Evolutionary conservation across 192 early-diverging fungal genomes (phyloP).

Genomic region (Linnemannia hyalina): DNA sequence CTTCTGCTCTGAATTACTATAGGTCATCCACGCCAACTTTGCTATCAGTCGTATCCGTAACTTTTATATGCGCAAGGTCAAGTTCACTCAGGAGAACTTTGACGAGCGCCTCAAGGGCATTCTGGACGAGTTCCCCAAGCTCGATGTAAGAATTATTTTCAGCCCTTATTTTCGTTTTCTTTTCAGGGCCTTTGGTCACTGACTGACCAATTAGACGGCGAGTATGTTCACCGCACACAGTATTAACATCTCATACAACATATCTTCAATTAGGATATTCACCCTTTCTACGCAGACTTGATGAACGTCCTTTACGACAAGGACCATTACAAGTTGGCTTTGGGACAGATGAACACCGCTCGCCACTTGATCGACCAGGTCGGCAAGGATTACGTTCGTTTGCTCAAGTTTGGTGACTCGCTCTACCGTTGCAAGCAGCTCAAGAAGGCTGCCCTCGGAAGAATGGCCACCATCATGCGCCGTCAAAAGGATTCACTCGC

Average conservation of each 20-base stretch:
- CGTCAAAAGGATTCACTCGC: conserved; percentile 95
- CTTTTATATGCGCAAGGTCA: conserved; percentile 99
- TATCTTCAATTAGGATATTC: conserved; percentile 80
- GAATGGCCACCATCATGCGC: conserved; percentile 99
- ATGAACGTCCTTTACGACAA: conserved; percentile 99
- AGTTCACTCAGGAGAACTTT: conserved; percentile 96
- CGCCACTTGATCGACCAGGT: conserved; percentile 95
- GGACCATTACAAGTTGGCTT: conserved; percentile 99
- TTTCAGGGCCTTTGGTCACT: background rate
- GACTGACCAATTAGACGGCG: background rate
- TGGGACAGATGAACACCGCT: conserved; percentile 97
- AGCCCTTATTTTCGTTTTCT: background rate
- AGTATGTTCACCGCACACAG: background rate
- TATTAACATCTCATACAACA: background rate
- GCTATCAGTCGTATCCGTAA: conserved; percentile 96
- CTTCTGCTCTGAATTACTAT: background rate
- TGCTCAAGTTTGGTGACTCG: conserved; percentile 99
- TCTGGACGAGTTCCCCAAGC: conserved; percentile 95
- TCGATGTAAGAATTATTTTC: conserved; percentile 76
- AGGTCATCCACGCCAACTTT: conserved; percentile 95
- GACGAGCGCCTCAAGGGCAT: conserved; percentile 95
- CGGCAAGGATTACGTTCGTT: conserved; percentile 94
- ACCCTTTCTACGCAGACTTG: conserved; percentile 98
- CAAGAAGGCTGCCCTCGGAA: conserved; percentile 94
- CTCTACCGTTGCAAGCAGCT: conserved; percentile 98